Conservation (phyloP, 495 filamentous ascomycete genomes). For the Penicillium maclennaniae region DNA sequence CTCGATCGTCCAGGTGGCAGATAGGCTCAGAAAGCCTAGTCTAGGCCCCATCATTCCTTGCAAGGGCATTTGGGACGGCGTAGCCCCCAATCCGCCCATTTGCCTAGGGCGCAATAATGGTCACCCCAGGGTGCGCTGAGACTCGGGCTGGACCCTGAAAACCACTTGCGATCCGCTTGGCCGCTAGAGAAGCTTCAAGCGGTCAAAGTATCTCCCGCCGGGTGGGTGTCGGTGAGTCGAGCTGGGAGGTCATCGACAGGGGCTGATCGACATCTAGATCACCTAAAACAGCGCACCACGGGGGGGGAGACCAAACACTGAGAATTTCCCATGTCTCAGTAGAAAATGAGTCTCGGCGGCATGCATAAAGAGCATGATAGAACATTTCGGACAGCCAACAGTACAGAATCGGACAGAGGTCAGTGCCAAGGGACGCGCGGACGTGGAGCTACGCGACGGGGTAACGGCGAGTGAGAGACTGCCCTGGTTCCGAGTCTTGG, state of each 20-base stretch:
- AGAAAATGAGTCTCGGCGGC: background rate
- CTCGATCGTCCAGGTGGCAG: background rate
- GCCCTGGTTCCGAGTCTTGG: slow-evolving; percentile 14
- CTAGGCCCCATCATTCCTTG: background rate
- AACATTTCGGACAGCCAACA: too few relatives aligned
- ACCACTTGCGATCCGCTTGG: background rate
- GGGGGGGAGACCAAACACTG: background rate
- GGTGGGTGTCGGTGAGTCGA: background rate
- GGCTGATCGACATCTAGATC: slow-evolving; percentile 11
- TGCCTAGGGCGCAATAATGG: background rate
- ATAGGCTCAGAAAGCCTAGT: background rate
- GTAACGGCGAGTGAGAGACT: slow-evolving; percentile 13
- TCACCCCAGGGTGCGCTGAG: too few relatives aligned
- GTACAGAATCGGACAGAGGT: background rate
- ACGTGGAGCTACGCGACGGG: slow-evolving; percentile 18
- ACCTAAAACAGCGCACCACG: background rate
- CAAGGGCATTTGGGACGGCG: background rate
- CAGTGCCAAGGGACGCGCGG: slow-evolving; percentile 19
- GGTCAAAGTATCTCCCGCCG: background rate
- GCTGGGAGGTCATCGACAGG: slow-evolving; percentile 4
- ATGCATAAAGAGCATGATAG: too few relatives aligned
- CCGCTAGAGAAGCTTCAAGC: background rate
- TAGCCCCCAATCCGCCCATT: background rate
- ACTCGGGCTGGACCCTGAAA: background rate
- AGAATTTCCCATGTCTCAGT: background rate